Evolutionary conservation across 305 asterid species (phyloP).

Genomic region (Nicotiana rustica): DNA sequence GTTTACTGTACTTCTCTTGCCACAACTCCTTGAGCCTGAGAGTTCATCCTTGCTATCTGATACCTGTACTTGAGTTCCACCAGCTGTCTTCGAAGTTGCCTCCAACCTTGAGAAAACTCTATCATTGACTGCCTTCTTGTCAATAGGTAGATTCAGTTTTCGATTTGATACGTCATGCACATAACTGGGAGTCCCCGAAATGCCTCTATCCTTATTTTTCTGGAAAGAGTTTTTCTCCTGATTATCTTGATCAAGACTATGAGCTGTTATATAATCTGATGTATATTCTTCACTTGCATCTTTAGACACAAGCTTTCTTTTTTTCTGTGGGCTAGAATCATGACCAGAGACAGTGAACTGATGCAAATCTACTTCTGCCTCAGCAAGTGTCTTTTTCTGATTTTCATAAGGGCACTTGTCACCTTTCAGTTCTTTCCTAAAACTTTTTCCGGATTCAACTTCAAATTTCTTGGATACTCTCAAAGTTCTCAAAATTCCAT

Average conservation of each 20-base stretch:
- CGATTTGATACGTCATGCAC: slow-evolving; percentile 36
- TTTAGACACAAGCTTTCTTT: slow-evolving; percentile 41
- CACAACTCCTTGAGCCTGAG: slow-evolving; percentile 41
- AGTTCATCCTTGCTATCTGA: slow-evolving; percentile 43
- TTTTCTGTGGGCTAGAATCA: slow-evolving; percentile 42
- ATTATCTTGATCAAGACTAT: slow-evolving; percentile 42
- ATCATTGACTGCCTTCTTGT: slow-evolving; percentile 38
- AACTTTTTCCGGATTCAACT: slow-evolving; percentile 19
- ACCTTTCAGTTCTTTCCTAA: slow-evolving; percentile 41
- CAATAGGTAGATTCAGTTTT: slow-evolving; percentile 35
- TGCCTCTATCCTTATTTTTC: slow-evolving; percentile 37
- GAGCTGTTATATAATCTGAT: slow-evolving; percentile 32
- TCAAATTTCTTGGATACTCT: slow-evolving; percentile 47
- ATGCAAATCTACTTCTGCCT: slow-evolving; percentile 39
- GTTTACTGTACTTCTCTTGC: slow-evolving; percentile 38
- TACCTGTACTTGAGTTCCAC: slow-evolving; percentile 45
- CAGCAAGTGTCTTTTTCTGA: slow-evolving; percentile 48
- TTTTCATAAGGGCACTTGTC: slow-evolving; percentile 42
- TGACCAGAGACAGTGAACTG: slow-evolving; percentile 40
- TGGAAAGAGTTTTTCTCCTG: slow-evolving; percentile 42
- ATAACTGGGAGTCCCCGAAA: slow-evolving; percentile 40
- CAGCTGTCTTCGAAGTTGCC: slow-evolving; percentile 46
- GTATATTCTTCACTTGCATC: slow-evolving; percentile 39
- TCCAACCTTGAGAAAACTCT: slow-evolving; percentile 40
- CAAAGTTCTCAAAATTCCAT: slow-evolving; percentile 67